Evolutionary conservation across 768 basidiomycete species (phyloP).

Genomic region (Crepidotus variabilis): DNA sequence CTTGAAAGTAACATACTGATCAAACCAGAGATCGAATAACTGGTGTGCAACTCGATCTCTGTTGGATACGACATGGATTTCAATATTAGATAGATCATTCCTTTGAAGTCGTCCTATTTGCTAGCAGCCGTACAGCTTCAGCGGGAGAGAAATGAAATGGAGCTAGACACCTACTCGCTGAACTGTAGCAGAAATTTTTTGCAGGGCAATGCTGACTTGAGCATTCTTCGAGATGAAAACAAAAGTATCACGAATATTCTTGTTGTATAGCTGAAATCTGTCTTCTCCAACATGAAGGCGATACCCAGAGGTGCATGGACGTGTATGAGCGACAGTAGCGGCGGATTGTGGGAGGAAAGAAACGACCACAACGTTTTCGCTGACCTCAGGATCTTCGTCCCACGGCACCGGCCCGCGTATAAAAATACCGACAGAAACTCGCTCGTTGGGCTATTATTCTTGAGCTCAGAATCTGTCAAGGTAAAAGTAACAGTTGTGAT

Average conservation of each 20-base stretch:
- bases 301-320: constrained; percentile 50
- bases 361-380: constrained; percentile 57
- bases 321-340: constrained; percentile 41
- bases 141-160: background rate
- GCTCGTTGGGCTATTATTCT: constrained; percentile 47
- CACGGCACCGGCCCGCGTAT: constrained; percentile 56
- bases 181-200: constrained; percentile 54
- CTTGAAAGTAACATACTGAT: constrained; percentile 43
- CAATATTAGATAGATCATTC: constrained; percentile 46
- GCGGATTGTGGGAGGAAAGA: constrained; percentile 57
- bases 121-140: constrained; percentile 24
- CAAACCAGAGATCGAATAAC: constrained; percentile 64
- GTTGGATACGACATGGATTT: constrained; percentile 69
- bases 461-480: background rate
- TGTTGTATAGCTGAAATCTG: constrained; percentile 57
- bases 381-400: constrained; percentile 55
- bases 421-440: constrained; percentile 62
- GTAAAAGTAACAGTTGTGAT: background rate
- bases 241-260: constrained; percentile 49
- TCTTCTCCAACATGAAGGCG: constrained; percentile 53
- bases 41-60: constrained; percentile 64
- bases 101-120: constrained; percentile 59
- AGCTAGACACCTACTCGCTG: constrained; percentile 35
- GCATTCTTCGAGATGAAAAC: constrained; percentile 55
- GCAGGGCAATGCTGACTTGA: constrained; percentile 55